Percentiles rank a stretch among this genome's conserved stretches.
phyloP scores from a whole-genome alignment of 2,329 filamentous ascomycete species.

The Penicillium sp. region DNA sequence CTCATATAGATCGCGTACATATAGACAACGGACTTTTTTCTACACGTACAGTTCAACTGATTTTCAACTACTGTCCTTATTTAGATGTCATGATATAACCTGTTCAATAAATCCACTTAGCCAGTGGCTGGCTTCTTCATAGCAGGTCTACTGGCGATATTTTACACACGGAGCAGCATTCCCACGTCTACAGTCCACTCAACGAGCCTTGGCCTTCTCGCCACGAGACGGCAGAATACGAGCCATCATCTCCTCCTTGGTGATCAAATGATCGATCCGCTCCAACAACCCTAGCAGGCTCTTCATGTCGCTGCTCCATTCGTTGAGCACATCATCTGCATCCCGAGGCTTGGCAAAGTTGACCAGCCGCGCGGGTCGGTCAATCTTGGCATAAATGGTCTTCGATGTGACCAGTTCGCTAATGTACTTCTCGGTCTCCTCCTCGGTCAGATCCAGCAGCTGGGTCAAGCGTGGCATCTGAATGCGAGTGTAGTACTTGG shows the following conservation, averaged over 20 bases:
- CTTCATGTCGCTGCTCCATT: slow-evolving; percentile 99
- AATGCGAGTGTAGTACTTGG: slow-evolving; percentile 98
- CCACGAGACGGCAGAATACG: slow-evolving; percentile 71
- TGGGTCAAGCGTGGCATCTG: slow-evolving; percentile 87
- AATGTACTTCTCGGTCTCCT: slow-evolving; percentile 99
- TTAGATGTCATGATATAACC: background rate
- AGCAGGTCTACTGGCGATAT: slow-evolving; percentile 32
- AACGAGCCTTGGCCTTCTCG: slow-evolving; percentile 44
- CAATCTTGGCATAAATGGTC: slow-evolving; percentile 97
- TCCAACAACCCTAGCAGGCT: slow-evolving; percentile 80
- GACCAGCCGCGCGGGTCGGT: slow-evolving; percentile 86
- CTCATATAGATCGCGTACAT: slow-evolving; percentile 11
- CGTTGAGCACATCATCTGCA: slow-evolving; percentile 93
- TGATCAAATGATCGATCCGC: slow-evolving; percentile 95
- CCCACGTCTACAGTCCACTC: slow-evolving; percentile 15
- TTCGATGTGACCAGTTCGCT: slow-evolving; percentile 95
- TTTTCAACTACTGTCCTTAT: background rate
- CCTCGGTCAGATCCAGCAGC: slow-evolving; percentile 86
- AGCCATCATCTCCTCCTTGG: slow-evolving; percentile 99
- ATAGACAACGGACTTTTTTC: background rate
- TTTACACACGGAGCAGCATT: slow-evolving; percentile 32
- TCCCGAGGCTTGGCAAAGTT: slow-evolving; percentile 94
- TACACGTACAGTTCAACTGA: background rate
- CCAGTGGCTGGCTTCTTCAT: slow-evolving; percentile 8
- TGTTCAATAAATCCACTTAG: slow-evolving; percentile 11